Percentiles rank a stretch among this genome's conserved stretches.
Conservation (phyloP, 2,329 filamentous ascomycete genomes). For the Aureobasidium sp. region DNA sequence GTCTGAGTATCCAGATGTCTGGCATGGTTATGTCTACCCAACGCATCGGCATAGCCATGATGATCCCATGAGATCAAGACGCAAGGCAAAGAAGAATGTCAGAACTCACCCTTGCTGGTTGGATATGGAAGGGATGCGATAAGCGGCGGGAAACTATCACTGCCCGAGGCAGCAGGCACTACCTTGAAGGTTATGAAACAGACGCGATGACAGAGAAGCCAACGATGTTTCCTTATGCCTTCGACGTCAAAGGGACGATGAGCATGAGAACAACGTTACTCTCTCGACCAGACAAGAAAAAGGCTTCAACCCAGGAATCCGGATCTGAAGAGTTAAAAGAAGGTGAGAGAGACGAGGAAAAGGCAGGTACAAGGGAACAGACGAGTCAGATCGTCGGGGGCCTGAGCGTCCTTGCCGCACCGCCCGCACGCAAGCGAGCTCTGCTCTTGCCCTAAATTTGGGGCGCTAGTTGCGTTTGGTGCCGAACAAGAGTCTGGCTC, state of each 20-base stretch:
- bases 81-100: slow-evolving; percentile 1
- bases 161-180: not conserved
- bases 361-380: slow-evolving; percentile 15
- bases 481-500: slow-evolving; percentile 7
- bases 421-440: slow-evolving; percentile 9
- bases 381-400: slow-evolving; percentile 8
- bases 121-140: not conserved
- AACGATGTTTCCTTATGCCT: not conserved
- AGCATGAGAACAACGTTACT: not conserved
- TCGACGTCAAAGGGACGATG: not conserved
- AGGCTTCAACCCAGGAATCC: slow-evolving; percentile 2
- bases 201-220: not conserved
- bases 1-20: not conserved
- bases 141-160: not conserved
- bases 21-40: slow-evolving; percentile 12
- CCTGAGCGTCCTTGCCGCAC: slow-evolving; percentile 7
- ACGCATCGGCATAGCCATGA: slow-evolving; percentile 10
- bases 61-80: not conserved
- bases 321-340: slow-evolving; percentile 8
- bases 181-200: not conserved
- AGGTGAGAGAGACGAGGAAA: slow-evolving; percentile 9
- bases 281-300: not conserved
- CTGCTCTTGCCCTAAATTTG: slow-evolving; percentile 6
- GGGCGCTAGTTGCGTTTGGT: not conserved
- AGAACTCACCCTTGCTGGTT: slow-evolving; percentile 9